Evolutionary conservation across 768 basidiomycete species (phyloP).

Genomic region (Auricularia auricula-judae): DNA sequence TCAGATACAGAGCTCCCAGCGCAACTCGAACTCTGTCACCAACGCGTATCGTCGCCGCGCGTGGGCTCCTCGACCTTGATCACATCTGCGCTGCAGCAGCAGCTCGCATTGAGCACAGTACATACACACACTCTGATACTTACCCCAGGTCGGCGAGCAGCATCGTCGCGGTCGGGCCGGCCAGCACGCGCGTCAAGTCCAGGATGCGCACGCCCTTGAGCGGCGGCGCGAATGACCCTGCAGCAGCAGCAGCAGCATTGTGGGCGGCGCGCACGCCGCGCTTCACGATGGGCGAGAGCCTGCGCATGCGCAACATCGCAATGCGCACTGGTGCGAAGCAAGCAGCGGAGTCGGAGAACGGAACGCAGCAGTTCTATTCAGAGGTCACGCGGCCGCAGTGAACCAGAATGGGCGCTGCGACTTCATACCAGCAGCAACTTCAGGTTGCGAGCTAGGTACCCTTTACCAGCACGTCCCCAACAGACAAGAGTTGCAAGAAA

Average conservation of each 20-base stretch:
- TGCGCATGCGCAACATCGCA: background rate
- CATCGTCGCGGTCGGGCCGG: slow-evolving; percentile 91
- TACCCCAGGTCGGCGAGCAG: slow-evolving; percentile 71
- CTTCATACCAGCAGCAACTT: too few relatives aligned
- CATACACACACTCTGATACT: background rate
- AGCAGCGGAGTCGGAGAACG: background rate
- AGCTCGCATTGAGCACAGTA: background rate
- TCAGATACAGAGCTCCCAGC: slow-evolving; percentile 13
- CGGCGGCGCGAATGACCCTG: slow-evolving; percentile 35
- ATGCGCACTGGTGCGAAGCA: background rate
- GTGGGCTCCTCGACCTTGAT: slow-evolving; percentile 80
- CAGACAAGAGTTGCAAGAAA: too few relatives aligned
- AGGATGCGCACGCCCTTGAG: slow-evolving; percentile 72
- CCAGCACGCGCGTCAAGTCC: slow-evolving; percentile 82
- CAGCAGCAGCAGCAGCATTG: too few relatives aligned
- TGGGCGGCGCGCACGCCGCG: too few relatives aligned
- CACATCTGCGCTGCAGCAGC: slow-evolving; percentile 58
- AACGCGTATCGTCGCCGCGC: slow-evolving; percentile 84
- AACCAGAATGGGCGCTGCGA: too few relatives aligned
- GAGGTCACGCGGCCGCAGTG: background rate
- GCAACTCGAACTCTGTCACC: slow-evolving; percentile 11
- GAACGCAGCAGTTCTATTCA: background rate
- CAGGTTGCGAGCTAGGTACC: too few relatives aligned
- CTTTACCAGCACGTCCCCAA: too few relatives aligned
- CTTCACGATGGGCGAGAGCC: too few relatives aligned